Base-by-base conservation (phyloP, 768 basidiomycete species). In the Xerocomus brunneocitrinus region DNA sequence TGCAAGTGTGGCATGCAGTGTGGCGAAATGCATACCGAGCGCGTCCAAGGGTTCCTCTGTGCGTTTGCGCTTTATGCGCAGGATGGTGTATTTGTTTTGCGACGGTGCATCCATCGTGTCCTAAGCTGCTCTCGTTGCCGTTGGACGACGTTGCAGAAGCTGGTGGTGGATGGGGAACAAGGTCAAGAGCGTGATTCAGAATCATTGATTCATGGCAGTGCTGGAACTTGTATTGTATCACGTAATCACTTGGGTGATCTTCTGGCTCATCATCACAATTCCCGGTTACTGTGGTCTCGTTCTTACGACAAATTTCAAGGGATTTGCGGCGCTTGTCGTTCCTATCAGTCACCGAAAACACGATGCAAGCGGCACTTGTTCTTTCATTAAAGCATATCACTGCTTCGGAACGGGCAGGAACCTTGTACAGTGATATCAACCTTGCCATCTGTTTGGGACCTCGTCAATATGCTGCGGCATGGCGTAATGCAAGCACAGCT, bases 31-130 rank as follows among this genome's bases (percentile, higher is more conserved):
- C 75, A 60, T 72, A 86, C 89, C 85, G 58, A 91, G 74, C 34
- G 86, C 89, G 71, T 91, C 89, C 44, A 91, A 73, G 34, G 89
- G 87, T 62, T 90, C 89, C 59, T 91, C 89, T 34, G 80, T 86
- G 24, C 90, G 77, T 63, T 90, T 91, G 32, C 89, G 79, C 67
- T 91, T 91, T 69, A 91, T 89, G 31, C 90, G 81, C 31, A 91
- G 68, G 60, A 91, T 85, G 1, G 89, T 87, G 62, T 81, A 86
- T 7, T 76, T 76, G 45, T 65, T 62, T 35, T 49, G 58, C 19
- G 49, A 12, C 42, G 63, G 65, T 12, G 16, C 12, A 4, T 62
- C 58, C 69, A 69, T 71, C 46, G 7, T 42, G 51, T 27, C 35
- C 43, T 38, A 19, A 8, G 9, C 12, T 4, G 48, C 46, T 27